Base-by-base conservation (phyloP, 768 basidiomycete species). In the Pulveroboletus frians region DNA sequence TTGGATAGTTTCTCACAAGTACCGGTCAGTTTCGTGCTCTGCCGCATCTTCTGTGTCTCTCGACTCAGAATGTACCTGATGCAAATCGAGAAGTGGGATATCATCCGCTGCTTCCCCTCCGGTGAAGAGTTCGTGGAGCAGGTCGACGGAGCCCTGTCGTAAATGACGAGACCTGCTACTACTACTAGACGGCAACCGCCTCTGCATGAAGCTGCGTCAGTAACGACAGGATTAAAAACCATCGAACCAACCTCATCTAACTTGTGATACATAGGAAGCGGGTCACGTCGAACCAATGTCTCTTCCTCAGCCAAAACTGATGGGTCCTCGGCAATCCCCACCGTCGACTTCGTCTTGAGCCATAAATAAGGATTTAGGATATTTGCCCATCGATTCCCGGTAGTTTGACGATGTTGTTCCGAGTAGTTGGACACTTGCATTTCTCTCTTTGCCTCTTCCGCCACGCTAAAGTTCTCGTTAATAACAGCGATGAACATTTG, bases 401-500 rank as follows among this genome's bases (percentile, higher is more conserved):
- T 40, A 73, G 72, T 20, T n/a, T 76, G 76, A 49, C 83, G 78
- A 51, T 80, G 75, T 36, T 76, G 75, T 14, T 72, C 80, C 71
- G 78, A 81, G 62, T 83, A 86, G 40, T 81, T 77, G 6, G 81
- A 79, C 5, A 85, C 82, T 67, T 96, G 95, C 53, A 85, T 77
- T 14, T 78, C 77, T 45, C 85, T 81, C 72, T 97, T 97, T 23
- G 83, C 78, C 62, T 94, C 91, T 61, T 97, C 95, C 0, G 92
- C 92, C 5, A 96, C 82, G 20, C 84, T 76, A 59, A 98, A 97
- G 67, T 94, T 95, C 73, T 94, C 92, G 60, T 93, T 90, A 74
- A 96, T 92, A 39, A 95, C 92, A 30, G 95, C 95, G 60, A 98
- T 90, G 72, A 97, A 96, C 84, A 97, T 87, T 63, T 95, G 92